Evolutionary conservation across 2,329 filamentous ascomycete genomes (phyloP).

Genomic region (Trichophyton simii): DNA sequence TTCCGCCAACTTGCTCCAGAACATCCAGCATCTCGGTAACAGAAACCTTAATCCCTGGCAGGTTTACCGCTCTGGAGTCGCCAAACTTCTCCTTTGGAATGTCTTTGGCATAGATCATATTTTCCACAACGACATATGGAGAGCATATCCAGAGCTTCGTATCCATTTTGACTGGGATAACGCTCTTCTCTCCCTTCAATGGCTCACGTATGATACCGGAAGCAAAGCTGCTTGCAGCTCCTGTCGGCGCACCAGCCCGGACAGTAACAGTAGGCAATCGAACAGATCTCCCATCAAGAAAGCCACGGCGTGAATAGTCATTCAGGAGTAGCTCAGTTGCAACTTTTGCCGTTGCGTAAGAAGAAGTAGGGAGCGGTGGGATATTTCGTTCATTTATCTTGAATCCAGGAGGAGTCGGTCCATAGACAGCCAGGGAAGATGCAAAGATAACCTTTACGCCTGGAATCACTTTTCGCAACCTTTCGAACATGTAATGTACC

Average conservation of each 20-base stretch:
- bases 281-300: constrained; percentile 35
- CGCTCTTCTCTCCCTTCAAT: constrained; percentile 38
- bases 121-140: constrained; percentile 42
- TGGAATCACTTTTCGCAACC: constrained; percentile 33
- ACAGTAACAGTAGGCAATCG: constrained; percentile 42
- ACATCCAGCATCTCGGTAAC: constrained; percentile 51
- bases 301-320: constrained; percentile 40
- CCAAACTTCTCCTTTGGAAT: constrained; percentile 42
- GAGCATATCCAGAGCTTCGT: constrained; percentile 48
- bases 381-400: constrained; percentile 35
- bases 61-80: constrained; percentile 40
- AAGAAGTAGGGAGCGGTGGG: constrained; percentile 36
- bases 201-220: constrained; percentile 44
- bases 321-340: constrained; percentile 40
- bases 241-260: constrained; percentile 39
- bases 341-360: constrained; percentile 42
- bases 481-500: constrained; percentile 38
- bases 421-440: constrained; percentile 40
- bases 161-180: constrained; percentile 39
- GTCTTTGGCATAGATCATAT: constrained; percentile 41
- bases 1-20: constrained; percentile 43
- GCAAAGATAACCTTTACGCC: constrained; percentile 40
- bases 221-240: constrained; percentile 41
- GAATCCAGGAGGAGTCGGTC: constrained; percentile 33
- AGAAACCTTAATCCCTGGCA: constrained; percentile 45